Base-by-base conservation (phyloP, 106 monocot genomes). In the Hemerocallis citrina region DNA sequence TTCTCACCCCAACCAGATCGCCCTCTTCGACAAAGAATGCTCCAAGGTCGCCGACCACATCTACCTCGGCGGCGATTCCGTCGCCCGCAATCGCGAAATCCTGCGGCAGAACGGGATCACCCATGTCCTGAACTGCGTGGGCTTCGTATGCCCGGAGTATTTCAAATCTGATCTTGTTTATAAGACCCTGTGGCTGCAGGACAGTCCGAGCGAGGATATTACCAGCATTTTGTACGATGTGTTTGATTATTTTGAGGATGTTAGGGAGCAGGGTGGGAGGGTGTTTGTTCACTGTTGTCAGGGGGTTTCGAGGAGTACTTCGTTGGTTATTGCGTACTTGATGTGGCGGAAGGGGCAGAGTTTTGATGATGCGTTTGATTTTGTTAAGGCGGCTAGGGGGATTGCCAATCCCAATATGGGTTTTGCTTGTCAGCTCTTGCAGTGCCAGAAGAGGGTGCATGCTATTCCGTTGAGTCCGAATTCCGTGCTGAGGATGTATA, bases 231-330 rank as follows among this genome's bases (percentile, higher is more conserved):
- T 96, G 47, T 96, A 96, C 43, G 95, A 96, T 57, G 95, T 96
- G 14, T 96, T 96, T 47, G 95, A 96, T 68, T 96, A 96, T 64
- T 96, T 96, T 65, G 95, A 96, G 79, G 95, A 96, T 60, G 95
- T 96, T 7, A 66, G 95, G 46, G 83, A 79, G 60, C 76, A 79
- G 50, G 74, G 68, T 0, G 92, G 88, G 19, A 64, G 81, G 39
- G 92, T 92, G 8, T 64, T 92, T 2, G 88, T 92, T 16, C 92
- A 92, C 62, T 92, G 92, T 54, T 88, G 84, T 60, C 92, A 92
- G 32, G 92, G 88, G 88, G 12, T 96, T 7, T 92, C 92, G 7
- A 42, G 92, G 40, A 88, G 88, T 2, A 92, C 88, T 4, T 88
- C 92, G 6, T 65, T 92, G 32, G 92, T 92, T n/a, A 92, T 92